Evolutionary conservation across 768 basidiomycete species (phyloP).

Genomic region (Austroboletus eburneus): DNA sequence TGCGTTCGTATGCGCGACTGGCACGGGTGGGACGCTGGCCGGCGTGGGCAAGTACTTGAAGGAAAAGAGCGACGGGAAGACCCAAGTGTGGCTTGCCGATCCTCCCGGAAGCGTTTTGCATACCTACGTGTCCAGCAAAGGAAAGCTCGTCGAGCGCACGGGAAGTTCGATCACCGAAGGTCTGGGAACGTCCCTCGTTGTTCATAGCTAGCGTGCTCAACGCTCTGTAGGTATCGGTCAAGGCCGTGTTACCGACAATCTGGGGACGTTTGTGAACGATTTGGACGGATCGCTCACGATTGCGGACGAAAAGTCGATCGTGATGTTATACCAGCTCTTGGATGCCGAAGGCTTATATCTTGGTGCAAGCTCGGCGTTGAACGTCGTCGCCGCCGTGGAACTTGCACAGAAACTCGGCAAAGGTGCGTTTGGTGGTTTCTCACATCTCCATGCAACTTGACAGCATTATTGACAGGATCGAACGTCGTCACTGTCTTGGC

Average conservation of each 20-base stretch:
- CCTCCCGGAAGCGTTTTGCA: constrained; percentile 93
- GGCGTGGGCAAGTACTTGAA: constrained; percentile 82
- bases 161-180: constrained; percentile 95
- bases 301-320: constrained; percentile 83
- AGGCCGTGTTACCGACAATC: constrained; percentile 90
- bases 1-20: constrained; percentile 92
- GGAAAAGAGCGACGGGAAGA: constrained; percentile 72
- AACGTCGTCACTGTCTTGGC: constrained; percentile 86
- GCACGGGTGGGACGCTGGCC: constrained; percentile 94
- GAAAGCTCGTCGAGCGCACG: constrained; percentile 66
- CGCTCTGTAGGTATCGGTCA: constrained; percentile 86
- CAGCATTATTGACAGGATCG: constrained; percentile 48
- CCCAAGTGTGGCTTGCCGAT: constrained; percentile 92
- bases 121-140: constrained; percentile 76
- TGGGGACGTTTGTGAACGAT: constrained; percentile 74
- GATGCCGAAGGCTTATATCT: constrained; percentile 93
- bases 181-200: constrained; percentile 23
- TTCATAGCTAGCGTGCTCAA: not conserved
- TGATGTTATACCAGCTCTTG: constrained; percentile 89
- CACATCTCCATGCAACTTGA: not conserved
- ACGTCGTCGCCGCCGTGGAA: constrained; percentile 91
- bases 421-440: constrained; percentile 40
- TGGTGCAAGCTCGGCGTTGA: constrained; percentile 90
- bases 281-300: constrained; percentile 83
- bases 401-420: constrained; percentile 81